Base-by-base conservation (phyloP, 2,329 filamentous ascomycete genomes). In the Onygenales sp. region DNA sequence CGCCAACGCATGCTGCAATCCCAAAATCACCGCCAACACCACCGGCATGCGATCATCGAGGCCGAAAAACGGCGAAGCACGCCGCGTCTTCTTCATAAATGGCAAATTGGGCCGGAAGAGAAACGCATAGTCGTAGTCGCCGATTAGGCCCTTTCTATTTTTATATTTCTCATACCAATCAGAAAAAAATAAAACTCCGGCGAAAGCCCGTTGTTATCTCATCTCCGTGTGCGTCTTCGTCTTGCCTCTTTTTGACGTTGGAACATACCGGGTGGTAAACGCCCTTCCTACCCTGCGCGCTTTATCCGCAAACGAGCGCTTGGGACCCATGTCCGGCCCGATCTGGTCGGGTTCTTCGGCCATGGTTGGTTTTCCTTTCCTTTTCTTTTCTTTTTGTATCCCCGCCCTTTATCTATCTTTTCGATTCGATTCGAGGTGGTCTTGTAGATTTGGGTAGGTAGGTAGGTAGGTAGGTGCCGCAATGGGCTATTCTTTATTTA, bases 121-220 rank as follows among this genome's bases (percentile, higher is more conserved):
- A 64, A 90, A 93, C 37, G 69, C 87, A 78, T 96, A 96, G 77
- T 96, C 87, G 70, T 96, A 96, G 62, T 83, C 78, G 57, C 91
- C 91, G 53, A 96, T 70, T 31, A 95, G 77, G 10, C 91, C 91
- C 1, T 90, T 79, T 56, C 75, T 83, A 43, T 33, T 34, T 51
- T 13, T 42, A 32, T 27, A 33, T 42, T 6, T 42, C 3, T 6
- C 7, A 33, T 10, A n/a, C 34, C 39, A 36, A 36, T 49, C 46
- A 49, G 34, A 49, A 14, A 27, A 3, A 37, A 37, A 36, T 13
- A 39, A 17, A 17, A 17, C 17, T 17, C 17, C 17, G 17, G 17
- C 17, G 17, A 17, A 17, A 17, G 17, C 17, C 36, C 11, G 46
- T 17, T 34, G 33, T 14, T 13, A 9, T 42, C 11, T n/a, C 6